phyloP scores from a whole-genome alignment of 345 rosid genomes.

The Gossypium mustelinum region DNA sequence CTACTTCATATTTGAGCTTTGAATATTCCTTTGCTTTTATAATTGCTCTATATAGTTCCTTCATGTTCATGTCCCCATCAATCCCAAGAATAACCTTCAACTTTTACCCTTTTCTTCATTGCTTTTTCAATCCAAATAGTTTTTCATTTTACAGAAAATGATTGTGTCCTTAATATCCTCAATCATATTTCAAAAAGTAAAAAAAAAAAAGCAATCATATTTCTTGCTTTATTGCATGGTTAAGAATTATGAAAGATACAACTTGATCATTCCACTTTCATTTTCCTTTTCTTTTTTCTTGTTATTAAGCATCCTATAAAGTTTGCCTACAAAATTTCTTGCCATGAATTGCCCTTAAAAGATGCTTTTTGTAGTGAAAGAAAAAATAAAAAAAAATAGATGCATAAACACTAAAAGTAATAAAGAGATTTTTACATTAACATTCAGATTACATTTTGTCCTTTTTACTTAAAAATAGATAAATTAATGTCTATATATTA shows the following conservation, averaged over 20 bases:
- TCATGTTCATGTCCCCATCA: no score
- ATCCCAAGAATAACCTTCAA: neutral
- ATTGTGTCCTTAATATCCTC: neutral
- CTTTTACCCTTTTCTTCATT: neutral
- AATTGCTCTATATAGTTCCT: neutral
- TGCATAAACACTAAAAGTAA: no score
- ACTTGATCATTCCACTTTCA: neutral
- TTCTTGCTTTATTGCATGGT: neutral
- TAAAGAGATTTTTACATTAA: no score
- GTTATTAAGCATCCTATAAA: neutral
- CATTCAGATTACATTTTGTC: no score
- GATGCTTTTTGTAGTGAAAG: neutral
- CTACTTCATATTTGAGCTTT: neutral
- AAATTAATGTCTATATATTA: no score
- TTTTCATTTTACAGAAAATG: neutral
- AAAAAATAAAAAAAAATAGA: neutral
- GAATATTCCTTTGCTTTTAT: neutral
- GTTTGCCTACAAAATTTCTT: neutral
- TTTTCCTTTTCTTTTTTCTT: neutral
- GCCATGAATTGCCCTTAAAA: neutral
- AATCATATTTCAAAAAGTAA: neutral
- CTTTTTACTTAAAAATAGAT: rapidly evolving
- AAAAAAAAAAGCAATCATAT: neutral
- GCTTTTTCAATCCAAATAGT: neutral
- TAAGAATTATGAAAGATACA: neutral